Percentiles rank a stretch among this genome's conserved stretches.
These are phyloP conservation scores for Ophiostoma sp. DNA, from an alignment of 2,329 filamentous ascomycete genomes.

Conservation along the genomic window DNA sequence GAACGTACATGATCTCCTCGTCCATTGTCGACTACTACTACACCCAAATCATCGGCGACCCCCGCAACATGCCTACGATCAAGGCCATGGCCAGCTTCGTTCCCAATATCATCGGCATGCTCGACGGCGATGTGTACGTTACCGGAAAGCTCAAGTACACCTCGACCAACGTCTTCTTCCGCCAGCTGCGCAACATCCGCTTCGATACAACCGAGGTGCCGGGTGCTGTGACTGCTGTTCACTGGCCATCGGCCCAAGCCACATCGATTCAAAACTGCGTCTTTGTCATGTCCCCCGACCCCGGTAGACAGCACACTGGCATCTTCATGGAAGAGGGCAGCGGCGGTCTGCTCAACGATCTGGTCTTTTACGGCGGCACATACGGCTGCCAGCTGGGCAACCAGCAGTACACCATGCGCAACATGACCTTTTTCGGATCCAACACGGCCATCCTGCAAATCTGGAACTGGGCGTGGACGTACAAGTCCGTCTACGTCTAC, in stretches of 20 bases:
- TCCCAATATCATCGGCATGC: constrained; percentile 43
- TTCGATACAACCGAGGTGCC: constrained; percentile 32
- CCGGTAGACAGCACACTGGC: constrained; percentile 55
- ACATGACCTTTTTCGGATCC: constrained; percentile 64
- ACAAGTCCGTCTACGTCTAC: constrained; percentile 64
- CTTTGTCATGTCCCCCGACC: constrained; percentile 50
- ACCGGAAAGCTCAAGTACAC: constrained; percentile 47
- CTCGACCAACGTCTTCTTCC: constrained; percentile 55
- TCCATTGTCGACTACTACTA: constrained; percentile 34
- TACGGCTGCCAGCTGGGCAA: constrained; percentile 60
- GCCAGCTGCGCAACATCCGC: constrained; percentile 33
- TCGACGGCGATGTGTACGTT: constrained; percentile 51
- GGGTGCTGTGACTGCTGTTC: constrained; percentile 41
- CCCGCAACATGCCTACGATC: constrained; percentile 32
- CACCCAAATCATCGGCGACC: constrained; percentile 32
- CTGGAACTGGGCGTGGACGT: constrained; percentile 77
- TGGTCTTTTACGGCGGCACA: constrained; percentile 69
- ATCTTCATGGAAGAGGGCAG: constrained; percentile 64
- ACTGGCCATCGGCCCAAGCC: constrained; percentile 70
- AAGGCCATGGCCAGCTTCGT: constrained; percentile 46
- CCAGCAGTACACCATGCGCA: constrained; percentile 71
- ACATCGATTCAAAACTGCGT: constrained; percentile 60
- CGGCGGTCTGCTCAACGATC: constrained; percentile 67
- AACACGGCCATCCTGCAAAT: constrained; percentile 69
- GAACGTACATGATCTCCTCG: constrained; percentile 32